Base-by-base conservation (phyloP, 2,329 filamentous ascomycete genomes). In the Colletotrichum theobromicola region DNA sequence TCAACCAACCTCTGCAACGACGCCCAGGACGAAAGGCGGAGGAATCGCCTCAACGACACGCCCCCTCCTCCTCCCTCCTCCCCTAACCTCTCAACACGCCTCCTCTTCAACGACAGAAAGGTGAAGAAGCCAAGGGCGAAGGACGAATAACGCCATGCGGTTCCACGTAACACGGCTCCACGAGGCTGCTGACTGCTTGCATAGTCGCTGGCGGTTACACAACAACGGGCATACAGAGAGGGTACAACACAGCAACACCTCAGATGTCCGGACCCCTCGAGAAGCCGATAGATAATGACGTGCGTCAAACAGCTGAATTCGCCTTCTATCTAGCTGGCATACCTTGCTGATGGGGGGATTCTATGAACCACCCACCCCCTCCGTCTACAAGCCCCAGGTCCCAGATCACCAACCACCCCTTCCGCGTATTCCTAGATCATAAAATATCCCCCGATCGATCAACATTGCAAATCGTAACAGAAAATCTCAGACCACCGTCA, bases 201-300 rank as follows among this genome's bases (percentile, higher is more conserved):
- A 50, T 46, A 21, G 42, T 50, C 42, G 42, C 42, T n/a, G 42
- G n/a, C 42, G 21, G 21, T 50, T 21, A 21, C 42, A 50, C 42
- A 7, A 50, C 42, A 50, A 50, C 42, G 42, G 42, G 42, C 42
- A 50, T 50, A 50, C 42, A 50, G 42, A 46, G 42, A 21, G 42
- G 42, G 42, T n/a, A 21, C n/a, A 50, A 30, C 30, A 30, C 30
- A 30, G 13, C 12, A 46, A 46, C 42, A 15, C 42, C 4, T 10
- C 10, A 4, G 0, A 21, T 12, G 1, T n/a, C 42, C n/a, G 21
- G 42, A 10, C 0, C n/a, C 0, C 1, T 12, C 42, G 42, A n/a
- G n/a, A 21, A 50, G 42, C n/a, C n/a, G 42, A 21, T 50, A 50
- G 42, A n/a, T 50, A 7, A 50, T 50, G 42, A 50, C 42, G 42